These are phyloP conservation scores for Zygosaccharomyces kombuchaensis DNA, from an alignment of 805 yeast species.

Conservation along the genomic window DNA sequence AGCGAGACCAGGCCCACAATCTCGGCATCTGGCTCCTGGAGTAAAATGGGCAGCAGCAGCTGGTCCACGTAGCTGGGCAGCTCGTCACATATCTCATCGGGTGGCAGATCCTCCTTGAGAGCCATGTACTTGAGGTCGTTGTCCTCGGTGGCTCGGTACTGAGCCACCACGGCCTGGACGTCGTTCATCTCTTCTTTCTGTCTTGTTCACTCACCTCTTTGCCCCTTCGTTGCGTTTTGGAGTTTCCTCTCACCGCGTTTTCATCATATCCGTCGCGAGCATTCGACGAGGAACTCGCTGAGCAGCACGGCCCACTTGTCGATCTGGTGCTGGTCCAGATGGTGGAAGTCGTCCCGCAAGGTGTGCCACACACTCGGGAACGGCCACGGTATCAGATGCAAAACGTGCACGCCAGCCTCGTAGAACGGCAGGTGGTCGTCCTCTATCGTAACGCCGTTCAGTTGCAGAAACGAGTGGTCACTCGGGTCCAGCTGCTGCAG, in stretches of 20 bases:
- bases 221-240: neutral
- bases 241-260: too few relatives aligned
- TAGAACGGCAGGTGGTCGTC: conserved; percentile 57
- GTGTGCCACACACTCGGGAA: conserved; percentile 57
- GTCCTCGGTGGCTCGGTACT: conserved; percentile 22
- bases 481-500: conserved; percentile 11
- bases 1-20: conserved; percentile 39
- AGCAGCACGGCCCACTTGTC: conserved; percentile 45
- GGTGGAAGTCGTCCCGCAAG: conserved; percentile 41
- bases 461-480: conserved; percentile 11
- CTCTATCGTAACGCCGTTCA: conserved; percentile 16
- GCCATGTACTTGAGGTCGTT: conserved; percentile 41
- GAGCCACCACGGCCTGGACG: conserved; percentile 13
- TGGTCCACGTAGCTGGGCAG: conserved; percentile 62
- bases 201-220: too few relatives aligned
- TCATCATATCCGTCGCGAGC: too few relatives aligned
- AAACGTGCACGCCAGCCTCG: conserved; percentile 41
- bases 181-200: conserved; percentile 7
- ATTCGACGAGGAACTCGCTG: conserved; percentile 34
- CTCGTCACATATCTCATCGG: conserved; percentile 65
- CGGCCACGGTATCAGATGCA: conserved; percentile 50
- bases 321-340: conserved; percentile 39
- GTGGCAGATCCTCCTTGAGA: conserved; percentile 83
- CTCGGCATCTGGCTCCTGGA: conserved; percentile 49
- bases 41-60: conserved; percentile 23